Percentiles rank a stretch among this genome's conserved stretches.
Conservation (phyloP, 2,329 filamentous ascomycete species). For the Ilyonectria mors-panacis region DNA sequence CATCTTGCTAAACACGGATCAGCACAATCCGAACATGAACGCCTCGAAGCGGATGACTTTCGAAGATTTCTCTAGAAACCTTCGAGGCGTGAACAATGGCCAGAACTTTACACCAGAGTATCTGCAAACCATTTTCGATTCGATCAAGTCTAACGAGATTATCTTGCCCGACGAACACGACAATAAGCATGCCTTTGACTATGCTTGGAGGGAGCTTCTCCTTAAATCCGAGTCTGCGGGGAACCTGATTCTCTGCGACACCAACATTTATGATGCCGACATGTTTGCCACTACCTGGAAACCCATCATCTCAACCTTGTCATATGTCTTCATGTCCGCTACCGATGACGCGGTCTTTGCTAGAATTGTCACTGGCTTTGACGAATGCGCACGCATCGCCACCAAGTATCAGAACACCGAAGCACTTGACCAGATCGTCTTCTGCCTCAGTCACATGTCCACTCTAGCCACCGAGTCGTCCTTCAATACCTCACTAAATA, state of each 20-base stretch:
- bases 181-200: conserved; percentile 96
- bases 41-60: conserved; percentile 85
- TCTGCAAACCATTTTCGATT: conserved; percentile 88
- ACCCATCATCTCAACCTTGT: conserved; percentile 92
- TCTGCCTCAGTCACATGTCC: conserved; percentile 90
- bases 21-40: conserved; percentile 93
- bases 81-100: conserved; percentile 90
- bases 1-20: conserved; percentile 97
- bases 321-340: conserved; percentile 99
- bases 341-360: conserved; percentile 97
- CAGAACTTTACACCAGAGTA: conserved; percentile 89
- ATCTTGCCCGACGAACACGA: conserved; percentile 98
- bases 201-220: conserved; percentile 95
- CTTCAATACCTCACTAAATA: conserved; percentile 91
- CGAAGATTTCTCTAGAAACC: conserved; percentile 86
- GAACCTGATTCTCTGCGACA: conserved; percentile 83
- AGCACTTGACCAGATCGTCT: conserved; percentile 92
- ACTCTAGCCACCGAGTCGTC: conserved; percentile 83
- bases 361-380: conserved; percentile 92
- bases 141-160: conserved; percentile 94
- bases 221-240: conserved; percentile 85
- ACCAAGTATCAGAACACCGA: conserved; percentile 86
- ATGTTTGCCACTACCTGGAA: conserved; percentile 98
- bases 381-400: conserved; percentile 95
- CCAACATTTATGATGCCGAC: conserved; percentile 95